Conservation (phyloP, 2,329 filamentous ascomycete genomes). For the Paraconiothyrium sp. region DNA sequence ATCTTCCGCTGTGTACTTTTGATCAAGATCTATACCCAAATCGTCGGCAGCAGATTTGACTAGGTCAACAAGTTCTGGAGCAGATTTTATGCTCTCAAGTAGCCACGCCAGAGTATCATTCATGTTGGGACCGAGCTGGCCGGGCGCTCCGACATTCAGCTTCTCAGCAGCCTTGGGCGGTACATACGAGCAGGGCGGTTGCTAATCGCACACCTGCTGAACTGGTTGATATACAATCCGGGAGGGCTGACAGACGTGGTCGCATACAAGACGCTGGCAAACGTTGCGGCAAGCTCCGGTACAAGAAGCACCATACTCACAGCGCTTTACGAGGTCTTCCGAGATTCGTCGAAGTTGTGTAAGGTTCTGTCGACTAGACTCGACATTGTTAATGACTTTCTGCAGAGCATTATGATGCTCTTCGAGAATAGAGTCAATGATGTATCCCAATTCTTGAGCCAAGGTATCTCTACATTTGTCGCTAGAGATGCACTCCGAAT, state of each 20-base stretch:
- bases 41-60: slow-evolving; percentile 50
- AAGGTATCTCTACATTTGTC: slow-evolving; percentile 38
- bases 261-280: slow-evolving; percentile 14
- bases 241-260: slow-evolving; percentile 2
- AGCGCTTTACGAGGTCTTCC: slow-evolving; percentile 30
- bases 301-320: slow-evolving; percentile 17
- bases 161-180: slow-evolving; percentile 36
- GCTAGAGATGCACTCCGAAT: slow-evolving; percentile 25
- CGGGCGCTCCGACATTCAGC: slow-evolving; percentile 36
- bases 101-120: slow-evolving; percentile 40
- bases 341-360: slow-evolving; percentile 29
- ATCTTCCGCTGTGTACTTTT: slow-evolving; percentile 31
- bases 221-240: slow-evolving; percentile 9
- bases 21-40: slow-evolving; percentile 44
- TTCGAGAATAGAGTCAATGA: slow-evolving; percentile 53
- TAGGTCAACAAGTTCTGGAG: slow-evolving; percentile 48
- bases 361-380: slow-evolving; percentile 31
- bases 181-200: slow-evolving; percentile 21
- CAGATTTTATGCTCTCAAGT: slow-evolving; percentile 36
- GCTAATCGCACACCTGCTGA: slow-evolving; percentile 23
- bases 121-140: slow-evolving; percentile 39
- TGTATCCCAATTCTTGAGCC: slow-evolving; percentile 47
- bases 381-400: slow-evolving; percentile 51
- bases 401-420: slow-evolving; percentile 52
- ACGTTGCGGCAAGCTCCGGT: slow-evolving; percentile 14